These are phyloP conservation scores for Colletotrichum tamarilloi DNA, from an alignment of 2,329 filamentous ascomycete genomes.

Conservation along the genomic window DNA sequence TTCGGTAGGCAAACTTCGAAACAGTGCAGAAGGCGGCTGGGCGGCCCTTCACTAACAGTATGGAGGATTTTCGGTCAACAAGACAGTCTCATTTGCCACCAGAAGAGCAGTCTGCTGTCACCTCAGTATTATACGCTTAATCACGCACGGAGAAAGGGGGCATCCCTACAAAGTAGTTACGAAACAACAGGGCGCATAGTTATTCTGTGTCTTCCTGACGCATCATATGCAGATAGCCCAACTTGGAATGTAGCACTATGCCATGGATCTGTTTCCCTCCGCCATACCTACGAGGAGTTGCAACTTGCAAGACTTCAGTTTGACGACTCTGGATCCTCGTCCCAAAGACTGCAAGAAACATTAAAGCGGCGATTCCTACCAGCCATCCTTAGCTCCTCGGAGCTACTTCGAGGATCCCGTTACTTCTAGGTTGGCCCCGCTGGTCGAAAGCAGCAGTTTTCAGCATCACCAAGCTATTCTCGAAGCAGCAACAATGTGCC, in stretches of 20 bases:
- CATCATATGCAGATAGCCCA: neutral
- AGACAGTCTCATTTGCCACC: neutral
- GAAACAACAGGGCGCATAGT: neutral
- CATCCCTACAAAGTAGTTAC: neutral
- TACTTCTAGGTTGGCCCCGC: neutral
- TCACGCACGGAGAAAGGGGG: neutral
- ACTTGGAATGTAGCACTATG: neutral
- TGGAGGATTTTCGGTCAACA: neutral
- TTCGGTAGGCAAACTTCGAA: neutral
- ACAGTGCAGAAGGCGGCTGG: neutral
- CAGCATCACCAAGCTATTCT: neutral
- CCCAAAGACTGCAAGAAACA: slow-evolving; percentile 6
- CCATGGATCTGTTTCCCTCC: neutral
- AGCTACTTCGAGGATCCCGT: neutral
- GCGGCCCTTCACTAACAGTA: neutral
- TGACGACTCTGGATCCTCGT: neutral
- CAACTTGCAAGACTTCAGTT: slow-evolving; percentile 32
- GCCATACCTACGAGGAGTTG: slow-evolving; percentile 9
- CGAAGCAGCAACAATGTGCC: neutral
- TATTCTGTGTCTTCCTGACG: neutral
- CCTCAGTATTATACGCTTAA: neutral
- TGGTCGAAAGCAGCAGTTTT: neutral
- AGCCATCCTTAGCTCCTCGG: neutral
- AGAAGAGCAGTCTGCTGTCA: neutral
- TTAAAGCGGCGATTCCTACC: slow-evolving; percentile 10